Evolutionary conservation across 2,329 filamentous ascomycete species (phyloP).

Genomic region (Trichoderma atroviride): DNA sequence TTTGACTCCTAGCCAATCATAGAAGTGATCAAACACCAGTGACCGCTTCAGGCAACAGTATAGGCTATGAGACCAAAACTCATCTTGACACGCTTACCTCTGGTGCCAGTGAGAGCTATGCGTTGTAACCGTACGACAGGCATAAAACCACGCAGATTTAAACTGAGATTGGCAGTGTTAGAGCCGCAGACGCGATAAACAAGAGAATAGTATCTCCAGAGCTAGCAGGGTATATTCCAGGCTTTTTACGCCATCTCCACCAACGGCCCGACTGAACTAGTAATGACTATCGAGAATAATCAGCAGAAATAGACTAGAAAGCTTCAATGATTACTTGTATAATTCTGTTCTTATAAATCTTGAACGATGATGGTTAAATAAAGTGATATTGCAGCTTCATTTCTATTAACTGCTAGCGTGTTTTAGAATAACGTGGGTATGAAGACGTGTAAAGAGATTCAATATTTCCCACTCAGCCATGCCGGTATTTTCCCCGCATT

Average conservation of each 20-base stretch:
- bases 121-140: background rate
- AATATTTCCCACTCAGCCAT: too few species aligned
- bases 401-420: background rate
- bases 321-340: background rate
- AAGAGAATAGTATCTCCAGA: background rate
- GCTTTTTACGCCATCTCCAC: background rate
- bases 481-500: too few species aligned
- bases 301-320: background rate
- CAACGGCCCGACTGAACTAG: conserved; percentile 1
- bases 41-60: background rate
- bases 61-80: background rate
- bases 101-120: background rate
- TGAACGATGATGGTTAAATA: background rate
- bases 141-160: conserved; percentile 2
- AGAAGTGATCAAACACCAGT: background rate
- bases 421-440: background rate
- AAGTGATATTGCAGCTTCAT: background rate
- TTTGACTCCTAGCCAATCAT: too few species aligned
- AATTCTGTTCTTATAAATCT: background rate
- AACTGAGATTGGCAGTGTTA: background rate
- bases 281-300: background rate
- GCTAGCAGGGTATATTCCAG: conserved; percentile 11
- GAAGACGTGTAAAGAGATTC: too few species aligned
- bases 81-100: background rate
- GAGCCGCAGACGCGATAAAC: background rate